A percentile compares a stretch with the other conserved stretches of the same genome.
phyloP scores from a whole-genome alignment of 2,329 filamentous ascomycete genomes.

The Cercospora janseana region DNA sequence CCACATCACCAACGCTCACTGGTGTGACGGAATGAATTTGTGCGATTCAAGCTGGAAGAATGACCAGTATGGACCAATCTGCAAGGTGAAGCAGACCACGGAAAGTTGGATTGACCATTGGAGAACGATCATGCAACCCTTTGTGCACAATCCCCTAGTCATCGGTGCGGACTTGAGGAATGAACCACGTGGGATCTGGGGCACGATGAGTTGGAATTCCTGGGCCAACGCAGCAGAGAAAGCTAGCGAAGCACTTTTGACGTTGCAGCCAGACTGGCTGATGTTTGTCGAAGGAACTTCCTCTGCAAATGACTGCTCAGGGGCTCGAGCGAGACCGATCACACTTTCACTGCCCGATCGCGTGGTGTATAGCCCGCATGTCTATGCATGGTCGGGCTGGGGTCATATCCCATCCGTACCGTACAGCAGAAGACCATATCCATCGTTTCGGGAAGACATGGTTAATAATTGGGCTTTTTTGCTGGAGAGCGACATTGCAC shows the following conservation, averaged over 20 bases:
- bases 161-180: slow-evolving; percentile 67
- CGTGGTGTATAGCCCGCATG: slow-evolving; percentile 67
- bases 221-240: slow-evolving; percentile 65
- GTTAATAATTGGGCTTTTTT: slow-evolving; percentile 65
- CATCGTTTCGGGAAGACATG: slow-evolving; percentile 63
- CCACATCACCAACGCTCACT: slow-evolving; percentile 66
- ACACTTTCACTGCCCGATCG: slow-evolving; percentile 54
- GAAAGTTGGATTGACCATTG: slow-evolving; percentile 65
- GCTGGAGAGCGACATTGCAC: slow-evolving; percentile 54
- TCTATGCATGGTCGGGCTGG: slow-evolving; percentile 71
- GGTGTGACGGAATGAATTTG: slow-evolving; percentile 67
- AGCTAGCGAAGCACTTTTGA: slow-evolving; percentile 60
- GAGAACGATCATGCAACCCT: slow-evolving; percentile 61
- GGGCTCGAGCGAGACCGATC: slow-evolving; percentile 57
- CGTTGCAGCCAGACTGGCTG: slow-evolving; percentile 62
- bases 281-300: slow-evolving; percentile 67
- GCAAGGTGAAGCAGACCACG: slow-evolving; percentile 62
- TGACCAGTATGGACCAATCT: slow-evolving; percentile 60
- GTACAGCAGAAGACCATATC: slow-evolving; percentile 60
- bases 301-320: slow-evolving; percentile 64
- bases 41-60: slow-evolving; percentile 68
- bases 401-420: slow-evolving; percentile 50
- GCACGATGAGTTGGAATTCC: slow-evolving; percentile 63
- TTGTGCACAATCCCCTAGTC: slow-evolving; percentile 59
- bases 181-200: slow-evolving; percentile 67